Evolutionary conservation across 805 yeast species (phyloP).

Genomic region (Yarrowia yakushimensis): DNA sequence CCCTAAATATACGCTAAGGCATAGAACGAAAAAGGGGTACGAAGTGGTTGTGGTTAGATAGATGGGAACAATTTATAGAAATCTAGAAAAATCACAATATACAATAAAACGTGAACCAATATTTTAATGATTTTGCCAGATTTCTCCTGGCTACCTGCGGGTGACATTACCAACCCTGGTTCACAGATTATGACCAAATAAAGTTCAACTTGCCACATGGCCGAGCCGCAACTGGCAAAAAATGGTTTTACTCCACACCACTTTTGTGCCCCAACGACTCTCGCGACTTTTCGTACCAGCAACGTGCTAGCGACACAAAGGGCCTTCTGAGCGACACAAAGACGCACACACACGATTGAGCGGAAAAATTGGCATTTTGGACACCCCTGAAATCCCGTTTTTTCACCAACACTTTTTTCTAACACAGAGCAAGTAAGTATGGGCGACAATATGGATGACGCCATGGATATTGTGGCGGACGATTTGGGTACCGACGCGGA

Average conservation of each 20-base stretch:
- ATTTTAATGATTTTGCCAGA: too few relatives aligned
- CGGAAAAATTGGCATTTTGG: neutral
- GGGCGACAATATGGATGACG: neutral
- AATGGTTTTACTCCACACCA: constrained; percentile 9
- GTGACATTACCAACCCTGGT: too few relatives aligned
- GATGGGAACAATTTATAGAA: too few relatives aligned
- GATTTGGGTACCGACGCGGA: neutral
- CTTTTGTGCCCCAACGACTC: neutral
- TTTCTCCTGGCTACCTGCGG: too few relatives aligned
- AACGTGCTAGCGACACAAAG: neutral
- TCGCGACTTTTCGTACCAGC: neutral
- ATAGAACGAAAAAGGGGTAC: too few relatives aligned
- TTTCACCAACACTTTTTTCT: neutral
- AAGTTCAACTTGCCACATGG: neutral
- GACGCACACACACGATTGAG: neutral
- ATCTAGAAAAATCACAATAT: too few relatives aligned
- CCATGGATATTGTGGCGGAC: constrained; percentile 4
- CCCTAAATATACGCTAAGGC: too few relatives aligned
- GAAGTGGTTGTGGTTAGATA: too few relatives aligned
- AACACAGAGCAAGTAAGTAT: constrained; percentile 9
- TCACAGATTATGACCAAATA: neutral
- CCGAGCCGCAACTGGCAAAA: neutral
- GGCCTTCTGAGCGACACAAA: neutral
- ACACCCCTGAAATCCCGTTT: neutral
- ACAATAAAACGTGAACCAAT: too few relatives aligned